Evolutionary conservation across 2,329 filamentous ascomycete species (phyloP).

Genomic region (Aspergillus amoenus): DNA sequence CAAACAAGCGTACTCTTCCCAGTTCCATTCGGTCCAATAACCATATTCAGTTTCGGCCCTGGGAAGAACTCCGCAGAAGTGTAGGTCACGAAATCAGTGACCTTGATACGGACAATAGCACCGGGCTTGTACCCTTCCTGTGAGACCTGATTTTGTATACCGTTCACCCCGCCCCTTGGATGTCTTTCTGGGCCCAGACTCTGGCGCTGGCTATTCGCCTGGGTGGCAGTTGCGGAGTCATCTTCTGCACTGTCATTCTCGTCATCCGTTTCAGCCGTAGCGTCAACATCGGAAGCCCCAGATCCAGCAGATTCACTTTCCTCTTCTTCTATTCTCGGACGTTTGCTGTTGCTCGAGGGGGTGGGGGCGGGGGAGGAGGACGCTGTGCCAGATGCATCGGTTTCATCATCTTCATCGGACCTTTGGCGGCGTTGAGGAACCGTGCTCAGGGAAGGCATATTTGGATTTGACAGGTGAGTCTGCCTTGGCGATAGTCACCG

Average conservation of each 20-base stretch:
- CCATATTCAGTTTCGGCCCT: conserved; percentile 94
- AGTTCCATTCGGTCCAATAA: conserved; percentile 97
- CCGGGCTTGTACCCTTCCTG: conserved; percentile 56
- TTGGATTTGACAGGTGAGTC: conserved; percentile 14
- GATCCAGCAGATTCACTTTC: conserved; percentile 16
- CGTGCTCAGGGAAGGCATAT: conserved; percentile 28
- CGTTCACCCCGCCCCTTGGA: background rate
- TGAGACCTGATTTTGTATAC: conserved; percentile 12
- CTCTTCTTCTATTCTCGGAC: conserved; percentile 27
- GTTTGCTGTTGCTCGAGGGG: conserved; percentile 32
- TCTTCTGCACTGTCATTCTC: conserved; percentile 15
- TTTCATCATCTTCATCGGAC: conserved; percentile 27
- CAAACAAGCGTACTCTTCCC: conserved; percentile 97
- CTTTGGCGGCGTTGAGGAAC: conserved; percentile 31
- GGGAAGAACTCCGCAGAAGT: conserved; percentile 86
- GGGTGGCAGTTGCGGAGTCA: background rate
- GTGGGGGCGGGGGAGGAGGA: conserved; percentile 14
- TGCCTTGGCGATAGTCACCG: background rate
- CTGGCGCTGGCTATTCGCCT: background rate
- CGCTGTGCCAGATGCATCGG: background rate
- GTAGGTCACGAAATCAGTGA: conserved; percentile 93
- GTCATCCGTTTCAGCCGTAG: conserved; percentile 9
- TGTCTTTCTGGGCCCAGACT: background rate
- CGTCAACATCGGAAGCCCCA: conserved; percentile 10
- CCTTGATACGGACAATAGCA: conserved; percentile 81